A percentile compares a stretch with the other conserved stretches of the same genome.
Conservation (phyloP, 345 rosid species). For the Moricandia moricandioides region DNA sequence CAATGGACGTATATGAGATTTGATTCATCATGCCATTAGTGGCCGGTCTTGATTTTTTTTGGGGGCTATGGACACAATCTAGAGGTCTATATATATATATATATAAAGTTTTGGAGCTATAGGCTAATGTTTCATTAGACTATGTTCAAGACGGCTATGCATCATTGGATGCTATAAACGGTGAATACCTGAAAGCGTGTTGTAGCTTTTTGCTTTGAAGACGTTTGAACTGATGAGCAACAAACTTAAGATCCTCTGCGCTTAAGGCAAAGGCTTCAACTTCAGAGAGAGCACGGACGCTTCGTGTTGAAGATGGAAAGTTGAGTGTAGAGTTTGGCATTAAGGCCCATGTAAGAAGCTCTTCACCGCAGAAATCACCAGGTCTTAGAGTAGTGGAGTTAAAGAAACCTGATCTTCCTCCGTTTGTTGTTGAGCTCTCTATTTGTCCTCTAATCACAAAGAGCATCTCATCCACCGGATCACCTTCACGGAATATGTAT, state of each 20-base stretch:
- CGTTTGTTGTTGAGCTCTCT: conserved; percentile 91
- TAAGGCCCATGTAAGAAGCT: conserved; percentile 89
- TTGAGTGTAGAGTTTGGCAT: conserved; percentile 67
- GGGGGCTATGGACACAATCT: not conserved
- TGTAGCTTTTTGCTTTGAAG: conserved; percentile 89
- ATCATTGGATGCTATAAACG: not conserved
- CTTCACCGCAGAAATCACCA: conserved; percentile 93
- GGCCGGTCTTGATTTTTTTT: not conserved
- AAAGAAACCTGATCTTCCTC: conserved; percentile 88
- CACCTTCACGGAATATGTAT: conserved; percentile 72
- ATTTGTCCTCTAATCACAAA: conserved; percentile 85
- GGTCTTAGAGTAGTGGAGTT: conserved; percentile 83
- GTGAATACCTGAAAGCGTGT: conserved; percentile 75
- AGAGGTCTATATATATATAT: too few species aligned
- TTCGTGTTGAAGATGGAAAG: conserved; percentile 75
- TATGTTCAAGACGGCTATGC: not conserved
- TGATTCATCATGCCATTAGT: not conserved
- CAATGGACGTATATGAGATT: not conserved
- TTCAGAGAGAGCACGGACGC: conserved; percentile 67
- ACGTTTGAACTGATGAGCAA: conserved; percentile 82
- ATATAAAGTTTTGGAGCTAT: too few species aligned
- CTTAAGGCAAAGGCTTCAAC: conserved; percentile 89
- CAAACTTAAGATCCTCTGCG: conserved; percentile 80
- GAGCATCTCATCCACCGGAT: conserved; percentile 86
- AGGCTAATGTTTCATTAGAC: not conserved